Base-by-base conservation (phyloP, 805 yeast genomes). In the Kuraishia cidri region DNA sequence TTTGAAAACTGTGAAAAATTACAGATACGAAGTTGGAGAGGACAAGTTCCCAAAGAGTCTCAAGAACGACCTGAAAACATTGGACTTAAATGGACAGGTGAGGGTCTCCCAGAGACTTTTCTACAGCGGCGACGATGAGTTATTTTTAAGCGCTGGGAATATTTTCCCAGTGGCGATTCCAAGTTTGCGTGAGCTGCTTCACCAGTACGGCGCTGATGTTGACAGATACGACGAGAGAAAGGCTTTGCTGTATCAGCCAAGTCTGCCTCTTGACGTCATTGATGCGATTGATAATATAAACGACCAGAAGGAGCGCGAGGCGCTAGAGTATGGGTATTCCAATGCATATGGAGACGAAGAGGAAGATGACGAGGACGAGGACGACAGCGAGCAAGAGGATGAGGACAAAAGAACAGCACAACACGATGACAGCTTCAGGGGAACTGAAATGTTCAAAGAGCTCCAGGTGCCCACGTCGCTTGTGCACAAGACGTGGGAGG, bases 21-120 rank as follows among this genome's bases (percentile, higher is more conserved):
- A 92, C 56, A 72, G 83, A 30, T 83, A 86, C 47, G 98, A 92
- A 51, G 72, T 86, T 4, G 75, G 79, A 9, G 99, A 92, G 50
- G 60, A 61, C 12, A 79, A 77, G 41, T 60, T 88, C 30, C 69
- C 81, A 6, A 64, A 73, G 29, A 54, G 55, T n/a, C 57, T 72
- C 36, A 64, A 60, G 32, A 65, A 64, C 27, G 63, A 61, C 42
- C 47, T 72, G 22, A 58, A 60, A 31, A 57, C 52, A 16, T 37
- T 59, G 33, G 54, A 33, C 47, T 14, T 31, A 29, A 19, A 34
- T 29, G 14, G 44, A 35, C 11, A 33, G 20, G 36, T 26, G 8
- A 13, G 19, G 21, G 16, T 20, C 9, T 29, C 39, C n/a, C 26
- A 32, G 12, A 44, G 42, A 12, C 33, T 48, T 19, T 40, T 26